These are phyloP conservation scores for Solanum hybrid DNA, from an alignment of 305 asterid species.

Conservation along the genomic window DNA sequence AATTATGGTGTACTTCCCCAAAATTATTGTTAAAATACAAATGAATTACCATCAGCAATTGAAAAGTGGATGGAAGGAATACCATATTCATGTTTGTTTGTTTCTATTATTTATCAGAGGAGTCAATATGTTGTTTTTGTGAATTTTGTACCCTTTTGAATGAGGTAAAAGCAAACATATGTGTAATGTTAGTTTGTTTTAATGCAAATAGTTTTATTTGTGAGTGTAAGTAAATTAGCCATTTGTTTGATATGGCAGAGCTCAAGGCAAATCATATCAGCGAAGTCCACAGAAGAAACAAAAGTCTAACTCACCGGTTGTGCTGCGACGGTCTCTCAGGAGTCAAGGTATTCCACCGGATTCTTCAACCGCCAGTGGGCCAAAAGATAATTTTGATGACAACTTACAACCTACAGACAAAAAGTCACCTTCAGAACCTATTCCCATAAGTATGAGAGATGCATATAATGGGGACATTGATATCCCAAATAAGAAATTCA, in stretches of 20 bases:
- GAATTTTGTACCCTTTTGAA: background rate
- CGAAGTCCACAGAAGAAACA: constrained; percentile 53
- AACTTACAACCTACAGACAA: constrained; percentile 4
- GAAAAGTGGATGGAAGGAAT: background rate
- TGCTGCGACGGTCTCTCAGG: constrained; percentile 78
- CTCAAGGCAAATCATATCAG: constrained; percentile 48
- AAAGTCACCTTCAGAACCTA: constrained; percentile 18
- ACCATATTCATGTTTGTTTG: background rate
- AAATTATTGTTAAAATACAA: background rate
- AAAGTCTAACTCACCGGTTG: constrained; percentile 48
- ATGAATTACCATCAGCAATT: too few relatives aligned
- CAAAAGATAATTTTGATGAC: constrained; percentile 34
- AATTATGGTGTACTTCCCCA: background rate
- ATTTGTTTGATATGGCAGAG: constrained; percentile 31
- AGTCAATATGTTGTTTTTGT: background rate
- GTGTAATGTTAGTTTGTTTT: background rate
- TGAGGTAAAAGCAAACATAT: background rate
- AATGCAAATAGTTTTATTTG: background rate
- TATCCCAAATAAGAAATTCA: constrained; percentile 30
- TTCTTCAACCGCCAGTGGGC: constrained; percentile 47
- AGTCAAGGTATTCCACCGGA: constrained; percentile 74
- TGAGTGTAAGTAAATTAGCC: background rate
- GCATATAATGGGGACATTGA: constrained; percentile 29
- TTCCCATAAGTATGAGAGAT: constrained; percentile 51
- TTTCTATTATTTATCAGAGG: too few relatives aligned